A percentile compares a stretch with the other conserved stretches of the same genome.
Conservation (phyloP, 805 yeast species). For the Kluyveromyces lactis region DNA sequence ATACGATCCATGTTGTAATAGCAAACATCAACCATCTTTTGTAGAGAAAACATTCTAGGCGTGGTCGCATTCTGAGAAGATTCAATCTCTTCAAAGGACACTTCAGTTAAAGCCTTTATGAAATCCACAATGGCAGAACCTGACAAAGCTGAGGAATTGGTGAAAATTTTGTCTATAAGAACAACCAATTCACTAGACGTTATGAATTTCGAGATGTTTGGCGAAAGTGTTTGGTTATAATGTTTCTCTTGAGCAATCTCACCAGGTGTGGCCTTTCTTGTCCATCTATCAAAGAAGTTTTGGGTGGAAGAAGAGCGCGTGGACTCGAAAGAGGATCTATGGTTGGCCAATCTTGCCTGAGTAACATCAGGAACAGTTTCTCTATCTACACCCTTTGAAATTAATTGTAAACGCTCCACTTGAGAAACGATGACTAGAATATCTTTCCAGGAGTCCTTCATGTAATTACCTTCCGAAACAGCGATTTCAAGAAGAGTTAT, state of each 20-base stretch:
- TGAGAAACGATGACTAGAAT: constrained; percentile 78
- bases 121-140: constrained; percentile 84
- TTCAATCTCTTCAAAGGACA: constrained; percentile 84
- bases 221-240: constrained; percentile 59
- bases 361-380: constrained; percentile 79
- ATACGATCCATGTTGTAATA: constrained; percentile 96
- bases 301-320: constrained; percentile 32
- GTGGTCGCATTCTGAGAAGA: constrained; percentile 72
- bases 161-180: constrained; percentile 78
- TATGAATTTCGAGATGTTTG: constrained; percentile 48
- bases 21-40: constrained; percentile 94
- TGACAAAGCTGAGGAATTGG: constrained; percentile 67
- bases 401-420: constrained; percentile 80
- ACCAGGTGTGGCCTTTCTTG: constrained; percentile 45
- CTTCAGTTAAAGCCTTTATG: constrained; percentile 78
- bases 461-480: constrained; percentile 64
- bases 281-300: constrained; percentile 51
- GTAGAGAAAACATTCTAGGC: constrained; percentile 88
- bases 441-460: constrained; percentile 77
- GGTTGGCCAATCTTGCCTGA: constrained; percentile 58
- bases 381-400: constrained; percentile 81
- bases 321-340: constrained; percentile 45
- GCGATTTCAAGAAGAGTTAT: constrained; percentile 68
- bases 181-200: constrained; percentile 65
- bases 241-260: constrained; percentile 65